Percentiles rank a stretch among this genome's conserved stretches.
Evolutionary conservation across 2,329 filamentous ascomycete genomes (phyloP).

Genomic region (Sarocladium strictum): DNA sequence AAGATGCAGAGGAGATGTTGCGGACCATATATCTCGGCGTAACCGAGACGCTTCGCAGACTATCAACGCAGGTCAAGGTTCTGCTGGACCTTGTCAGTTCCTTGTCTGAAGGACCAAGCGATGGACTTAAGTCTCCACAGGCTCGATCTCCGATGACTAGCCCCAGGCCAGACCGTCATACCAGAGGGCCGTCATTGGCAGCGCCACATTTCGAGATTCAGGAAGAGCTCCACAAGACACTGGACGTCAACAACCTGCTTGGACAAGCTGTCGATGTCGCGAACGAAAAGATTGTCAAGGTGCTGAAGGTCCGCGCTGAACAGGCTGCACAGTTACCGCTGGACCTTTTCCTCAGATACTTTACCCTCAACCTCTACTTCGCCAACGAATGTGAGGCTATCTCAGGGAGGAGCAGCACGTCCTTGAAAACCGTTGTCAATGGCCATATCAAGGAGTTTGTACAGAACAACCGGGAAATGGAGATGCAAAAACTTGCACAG

Average conservation of each 20-base stretch:
- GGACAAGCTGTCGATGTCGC: slow-evolving; percentile 76
- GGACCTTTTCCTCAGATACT: slow-evolving; percentile 71
- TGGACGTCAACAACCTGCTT: slow-evolving; percentile 72
- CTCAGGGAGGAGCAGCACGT: slow-evolving; percentile 69
- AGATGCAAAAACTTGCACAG: slow-evolving; percentile 69
- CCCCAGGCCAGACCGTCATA: slow-evolving; percentile 32
- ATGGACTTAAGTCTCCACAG: slow-evolving; percentile 41
- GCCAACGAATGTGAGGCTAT: slow-evolving; percentile 83
- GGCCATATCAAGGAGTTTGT: slow-evolving; percentile 78
- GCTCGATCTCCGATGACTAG: slow-evolving; percentile 48
- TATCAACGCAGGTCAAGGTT: slow-evolving; percentile 89
- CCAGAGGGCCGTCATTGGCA: slow-evolving; percentile 16
- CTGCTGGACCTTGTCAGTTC: slow-evolving; percentile 89
- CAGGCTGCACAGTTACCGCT: slow-evolving; percentile 64
- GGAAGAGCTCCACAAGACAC: slow-evolving; percentile 68
- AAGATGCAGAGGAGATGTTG: slow-evolving; percentile 79
- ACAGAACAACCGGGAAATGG: slow-evolving; percentile 60
- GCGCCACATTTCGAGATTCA: slow-evolving; percentile 45
- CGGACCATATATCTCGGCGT: slow-evolving; percentile 79
- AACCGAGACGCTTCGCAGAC: slow-evolving; percentile 75
- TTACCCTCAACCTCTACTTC: slow-evolving; percentile 75
- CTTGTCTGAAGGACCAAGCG: slow-evolving; percentile 40
- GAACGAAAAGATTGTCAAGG: slow-evolving; percentile 69
- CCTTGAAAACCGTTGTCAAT: slow-evolving; percentile 74
- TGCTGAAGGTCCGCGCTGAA: slow-evolving; percentile 71